These are phyloP conservation scores for Exophiala sp. DNA, from an alignment of 2,329 filamentous ascomycete genomes.

Conservation along the genomic window DNA sequence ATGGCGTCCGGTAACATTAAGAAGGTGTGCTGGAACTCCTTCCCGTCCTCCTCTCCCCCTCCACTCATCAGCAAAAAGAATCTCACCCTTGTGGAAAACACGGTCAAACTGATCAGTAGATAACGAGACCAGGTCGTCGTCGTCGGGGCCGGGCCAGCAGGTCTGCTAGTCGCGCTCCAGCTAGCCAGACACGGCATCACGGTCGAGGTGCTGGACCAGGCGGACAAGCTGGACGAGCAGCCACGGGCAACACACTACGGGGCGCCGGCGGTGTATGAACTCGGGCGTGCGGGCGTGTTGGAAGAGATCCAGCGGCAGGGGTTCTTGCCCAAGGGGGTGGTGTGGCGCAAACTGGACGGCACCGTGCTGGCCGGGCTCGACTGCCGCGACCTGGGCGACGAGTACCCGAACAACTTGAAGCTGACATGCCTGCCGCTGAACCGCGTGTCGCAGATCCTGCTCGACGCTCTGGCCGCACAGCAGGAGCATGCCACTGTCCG, in stretches of 20 bases:
- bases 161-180: conserved; percentile 32
- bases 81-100: no score
- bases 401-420: conserved; percentile 35
- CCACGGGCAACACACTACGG: conserved; percentile 61
- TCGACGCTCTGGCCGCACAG: conserved; percentile 37
- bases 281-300: conserved; percentile 54
- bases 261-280: conserved; percentile 52
- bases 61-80: no score
- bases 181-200: conserved; percentile 33
- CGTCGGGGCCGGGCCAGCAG: conserved; percentile 35
- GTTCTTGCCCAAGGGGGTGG: conserved; percentile 39
- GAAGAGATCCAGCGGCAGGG: conserved; percentile 45
- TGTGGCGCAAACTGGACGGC: conserved; percentile 42
- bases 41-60: no score
- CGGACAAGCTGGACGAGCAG: conserved; percentile 50
- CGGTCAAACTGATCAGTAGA: no score
- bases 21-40: no score
- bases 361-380: conserved; percentile 32
- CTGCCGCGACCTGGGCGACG: conserved; percentile 14
- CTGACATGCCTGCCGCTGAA: conserved; percentile 44
- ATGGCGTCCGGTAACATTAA: no score
- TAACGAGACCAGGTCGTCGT: no score
- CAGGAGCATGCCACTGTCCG: conserved; percentile 35
- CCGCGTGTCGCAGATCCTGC: conserved; percentile 39
- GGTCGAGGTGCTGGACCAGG: conserved; percentile 47